These are phyloP conservation scores for Obba rivulosa DNA, from an alignment of 768 basidiomycete species.

Conservation along the genomic window DNA sequence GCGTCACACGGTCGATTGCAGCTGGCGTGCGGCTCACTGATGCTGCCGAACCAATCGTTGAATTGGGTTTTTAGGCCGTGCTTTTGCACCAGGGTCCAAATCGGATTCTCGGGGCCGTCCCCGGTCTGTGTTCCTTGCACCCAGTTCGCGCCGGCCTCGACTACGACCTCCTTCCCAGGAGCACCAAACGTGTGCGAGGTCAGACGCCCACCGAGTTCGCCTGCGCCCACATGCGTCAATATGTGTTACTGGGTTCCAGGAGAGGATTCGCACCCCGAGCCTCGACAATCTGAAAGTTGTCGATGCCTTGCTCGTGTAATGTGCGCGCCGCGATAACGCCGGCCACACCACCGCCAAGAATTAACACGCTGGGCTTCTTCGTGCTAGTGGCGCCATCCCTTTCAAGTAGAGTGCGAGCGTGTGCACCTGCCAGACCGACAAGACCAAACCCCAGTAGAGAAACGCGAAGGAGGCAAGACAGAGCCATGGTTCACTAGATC, in stretches of 20 bases:
- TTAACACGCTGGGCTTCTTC: slow-evolving; percentile 31
- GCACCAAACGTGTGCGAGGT: slow-evolving; percentile 36
- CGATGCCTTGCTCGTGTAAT: slow-evolving; percentile 43
- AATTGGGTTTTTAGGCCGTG: slow-evolving; percentile 38
- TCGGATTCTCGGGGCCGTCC: slow-evolving; percentile 48
- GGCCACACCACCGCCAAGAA: slow-evolving; percentile 61
- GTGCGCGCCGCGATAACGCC: slow-evolving; percentile 60
- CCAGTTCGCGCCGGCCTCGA: slow-evolving; percentile 39
- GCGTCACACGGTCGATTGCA: slow-evolving; percentile 25
- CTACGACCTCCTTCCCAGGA: slow-evolving; percentile 27
- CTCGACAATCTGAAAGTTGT: slow-evolving; percentile 55
- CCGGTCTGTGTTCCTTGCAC: slow-evolving; percentile 37
- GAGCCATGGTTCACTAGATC: not conserved
- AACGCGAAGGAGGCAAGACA: not conserved
- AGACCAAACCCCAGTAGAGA: not conserved
- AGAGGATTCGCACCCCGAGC: slow-evolving; percentile 25
- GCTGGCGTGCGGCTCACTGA: slow-evolving; percentile 13
- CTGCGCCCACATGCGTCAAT: too few species aligned
- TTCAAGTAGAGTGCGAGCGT: not conserved
- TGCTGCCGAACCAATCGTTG: slow-evolving; percentile 27
- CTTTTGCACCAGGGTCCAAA: slow-evolving; percentile 46
- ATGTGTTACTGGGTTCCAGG: too few species aligned
- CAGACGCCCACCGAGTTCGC: slow-evolving; percentile 54
- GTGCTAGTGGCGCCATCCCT: not conserved
- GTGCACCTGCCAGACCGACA: not conserved